phyloP scores from a whole-genome alignment of 2,329 filamentous ascomycete species.

The Emergomyces africanus region DNA sequence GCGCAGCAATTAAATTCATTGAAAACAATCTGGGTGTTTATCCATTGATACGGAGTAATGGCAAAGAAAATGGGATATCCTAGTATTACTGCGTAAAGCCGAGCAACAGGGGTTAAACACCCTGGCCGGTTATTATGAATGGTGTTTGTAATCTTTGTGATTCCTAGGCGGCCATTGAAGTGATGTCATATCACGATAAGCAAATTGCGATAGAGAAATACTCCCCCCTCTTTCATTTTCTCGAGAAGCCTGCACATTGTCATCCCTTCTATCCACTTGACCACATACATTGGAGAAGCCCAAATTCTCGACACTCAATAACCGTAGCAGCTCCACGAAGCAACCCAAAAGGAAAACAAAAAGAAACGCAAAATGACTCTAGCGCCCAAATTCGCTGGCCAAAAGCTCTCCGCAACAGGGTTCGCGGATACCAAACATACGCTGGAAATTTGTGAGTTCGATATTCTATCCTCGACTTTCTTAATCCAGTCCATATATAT shows the following conservation, averaged over 20 bases:
- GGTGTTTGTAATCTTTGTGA: neutral
- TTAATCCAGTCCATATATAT: neutral
- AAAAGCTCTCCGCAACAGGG: conserved; percentile 21
- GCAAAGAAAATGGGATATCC: too few relatives aligned
- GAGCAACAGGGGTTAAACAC: neutral
- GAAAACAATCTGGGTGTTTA: too few relatives aligned
- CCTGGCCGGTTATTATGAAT: neutral
- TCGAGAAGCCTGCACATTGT: neutral
- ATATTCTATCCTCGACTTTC: neutral
- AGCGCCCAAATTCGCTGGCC: conserved; percentile 46
- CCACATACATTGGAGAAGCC: neutral
- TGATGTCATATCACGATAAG: neutral
- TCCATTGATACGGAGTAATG: too few relatives aligned
- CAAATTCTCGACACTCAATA: neutral
- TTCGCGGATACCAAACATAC: conserved; percentile 20
- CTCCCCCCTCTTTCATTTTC: neutral
- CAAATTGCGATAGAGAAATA: neutral
- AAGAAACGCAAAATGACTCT: conserved; percentile 37
- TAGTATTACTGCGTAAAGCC: too few relatives aligned
- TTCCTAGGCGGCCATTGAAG: neutral
- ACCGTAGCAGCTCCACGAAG: neutral
- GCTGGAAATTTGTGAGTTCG: conserved; percentile 26
- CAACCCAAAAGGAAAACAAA: neutral
- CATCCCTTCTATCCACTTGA: neutral
- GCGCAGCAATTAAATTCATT: neutral